phyloP scores from a whole-genome alignment of 2,329 filamentous ascomycete species.

The Colletotrichum euphorbiae region DNA sequence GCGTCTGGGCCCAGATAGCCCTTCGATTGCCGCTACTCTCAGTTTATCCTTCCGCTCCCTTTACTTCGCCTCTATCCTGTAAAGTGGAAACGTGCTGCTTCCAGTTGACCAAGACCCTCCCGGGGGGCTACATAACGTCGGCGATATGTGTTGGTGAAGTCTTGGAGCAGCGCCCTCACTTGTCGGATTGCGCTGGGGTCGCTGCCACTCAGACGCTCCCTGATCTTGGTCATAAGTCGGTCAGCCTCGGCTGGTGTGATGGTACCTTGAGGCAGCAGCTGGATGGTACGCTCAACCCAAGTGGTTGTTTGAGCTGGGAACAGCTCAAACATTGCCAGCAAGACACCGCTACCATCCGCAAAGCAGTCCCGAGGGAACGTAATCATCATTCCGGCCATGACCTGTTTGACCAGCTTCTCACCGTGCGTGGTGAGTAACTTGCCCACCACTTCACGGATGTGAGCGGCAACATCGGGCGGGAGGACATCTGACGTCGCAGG shows the following conservation, averaged over 20 bases:
- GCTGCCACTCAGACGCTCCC: conserved; percentile 77
- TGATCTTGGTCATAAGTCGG: conserved; percentile 82
- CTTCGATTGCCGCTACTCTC: not conserved
- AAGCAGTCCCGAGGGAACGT: conserved; percentile 97
- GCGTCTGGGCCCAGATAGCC: not conserved
- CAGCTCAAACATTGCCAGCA: conserved; percentile 89
- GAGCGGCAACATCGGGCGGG: conserved; percentile 70
- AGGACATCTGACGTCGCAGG: conserved; percentile 70
- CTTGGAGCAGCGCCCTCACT: conserved; percentile 87
- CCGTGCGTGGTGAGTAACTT: conserved; percentile 77
- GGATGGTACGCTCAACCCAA: conserved; percentile 88
- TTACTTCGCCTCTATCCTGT: conserved; percentile 18
- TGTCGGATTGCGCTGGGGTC: conserved; percentile 73
- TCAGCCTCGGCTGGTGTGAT: conserved; percentile 84
- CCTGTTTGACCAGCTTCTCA: conserved; percentile 83
- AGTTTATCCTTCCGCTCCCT: not conserved
- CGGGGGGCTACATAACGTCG: conserved; percentile 94
- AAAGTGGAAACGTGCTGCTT: conserved; percentile 90
- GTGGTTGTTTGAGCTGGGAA: conserved; percentile 81
- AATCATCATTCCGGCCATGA: conserved; percentile 99
- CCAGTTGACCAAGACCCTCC: conserved; percentile 88
- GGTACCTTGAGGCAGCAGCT: conserved; percentile 84
- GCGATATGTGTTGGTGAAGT: conserved; percentile 96
- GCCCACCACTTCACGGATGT: conserved; percentile 80
- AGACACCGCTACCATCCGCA: conserved; percentile 91